Evolutionary conservation across 768 basidiomycete species (phyloP).

Genomic region (Saitozyma podzolica): DNA sequence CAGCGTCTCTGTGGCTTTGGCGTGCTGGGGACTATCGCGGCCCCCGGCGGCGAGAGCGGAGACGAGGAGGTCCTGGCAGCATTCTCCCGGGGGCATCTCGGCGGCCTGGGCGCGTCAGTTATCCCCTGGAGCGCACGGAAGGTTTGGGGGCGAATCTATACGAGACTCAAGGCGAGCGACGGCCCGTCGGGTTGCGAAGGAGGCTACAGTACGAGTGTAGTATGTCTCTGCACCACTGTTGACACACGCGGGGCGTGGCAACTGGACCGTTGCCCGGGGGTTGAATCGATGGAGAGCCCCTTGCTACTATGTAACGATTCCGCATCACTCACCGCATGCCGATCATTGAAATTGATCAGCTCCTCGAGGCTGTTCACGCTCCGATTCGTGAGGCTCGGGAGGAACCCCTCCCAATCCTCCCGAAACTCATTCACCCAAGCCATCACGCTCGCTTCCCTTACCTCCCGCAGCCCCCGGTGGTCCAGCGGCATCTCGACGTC

Average conservation of each 20-base stretch:
- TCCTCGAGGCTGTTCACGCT: slow-evolving; percentile 21
- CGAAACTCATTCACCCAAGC: slow-evolving; percentile 21
- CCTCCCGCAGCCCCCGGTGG: not conserved
- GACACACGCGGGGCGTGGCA: no score
- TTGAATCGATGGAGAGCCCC: not conserved
- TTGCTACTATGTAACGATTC: not conserved
- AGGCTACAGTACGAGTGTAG: no score
- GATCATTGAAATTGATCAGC: slow-evolving; percentile 39
- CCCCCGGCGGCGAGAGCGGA: slow-evolving; percentile 22
- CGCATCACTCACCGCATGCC: slow-evolving; percentile 12
- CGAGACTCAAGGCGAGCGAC: no score
- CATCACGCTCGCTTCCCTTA: not conserved
- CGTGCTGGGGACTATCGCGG: slow-evolving; percentile 16
- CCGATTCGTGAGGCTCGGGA: slow-evolving; percentile 14
- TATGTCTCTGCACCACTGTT: no score
- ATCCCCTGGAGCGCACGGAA: no score
- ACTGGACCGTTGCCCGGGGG: no score
- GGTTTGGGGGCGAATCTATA: no score
- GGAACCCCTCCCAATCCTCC: slow-evolving; percentile 32
- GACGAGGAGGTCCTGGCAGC: slow-evolving; percentile 38
- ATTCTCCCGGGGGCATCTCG: slow-evolving; percentile 37
- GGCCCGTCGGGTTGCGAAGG: no score
- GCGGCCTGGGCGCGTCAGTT: not conserved
- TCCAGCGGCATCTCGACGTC: slow-evolving; percentile 11
- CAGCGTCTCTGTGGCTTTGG: slow-evolving; percentile 20